Evolutionary conservation across 2,329 filamentous ascomycete species (phyloP).

Genomic region (Neospermospora avenae): DNA sequence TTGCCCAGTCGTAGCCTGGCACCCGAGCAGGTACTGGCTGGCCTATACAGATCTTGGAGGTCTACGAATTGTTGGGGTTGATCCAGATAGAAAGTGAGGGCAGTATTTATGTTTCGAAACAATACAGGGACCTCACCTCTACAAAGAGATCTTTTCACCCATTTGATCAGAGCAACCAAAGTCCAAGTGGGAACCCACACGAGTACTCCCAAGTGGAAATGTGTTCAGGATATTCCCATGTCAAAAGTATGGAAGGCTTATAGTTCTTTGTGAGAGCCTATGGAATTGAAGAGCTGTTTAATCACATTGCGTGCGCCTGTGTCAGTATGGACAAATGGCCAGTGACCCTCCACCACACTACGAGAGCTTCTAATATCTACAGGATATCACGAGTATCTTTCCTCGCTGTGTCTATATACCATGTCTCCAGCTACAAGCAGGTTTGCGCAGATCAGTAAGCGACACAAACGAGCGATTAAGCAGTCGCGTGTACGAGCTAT

Average conservation of each 20-base stretch:
- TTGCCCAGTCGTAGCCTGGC: constrained; percentile 69
- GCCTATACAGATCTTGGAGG: constrained; percentile 65
- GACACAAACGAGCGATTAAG: neutral
- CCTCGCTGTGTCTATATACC: neutral
- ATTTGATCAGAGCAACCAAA: neutral
- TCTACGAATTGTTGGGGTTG: constrained; percentile 58
- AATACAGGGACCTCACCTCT: neutral
- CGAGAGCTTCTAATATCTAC: neutral
- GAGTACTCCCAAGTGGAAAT: neutral
- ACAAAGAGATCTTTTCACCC: no score
- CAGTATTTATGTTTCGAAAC: neutral
- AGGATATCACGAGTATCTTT: neutral
- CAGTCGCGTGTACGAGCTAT: neutral
- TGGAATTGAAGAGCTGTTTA: neutral
- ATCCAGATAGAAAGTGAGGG: constrained; percentile 31
- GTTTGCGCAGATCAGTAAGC: neutral
- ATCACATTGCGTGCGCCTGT: no score
- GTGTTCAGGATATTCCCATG: neutral
- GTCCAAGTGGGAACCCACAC: no score
- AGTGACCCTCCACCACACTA: neutral
- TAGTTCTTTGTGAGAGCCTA: no score
- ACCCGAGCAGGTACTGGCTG: constrained; percentile 69
- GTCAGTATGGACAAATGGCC: no score
- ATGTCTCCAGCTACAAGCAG: neutral
- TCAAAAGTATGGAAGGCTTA: no score